Conservation (phyloP, 2,329 filamentous ascomycete species). For the Cercospora brassicicola region DNA sequence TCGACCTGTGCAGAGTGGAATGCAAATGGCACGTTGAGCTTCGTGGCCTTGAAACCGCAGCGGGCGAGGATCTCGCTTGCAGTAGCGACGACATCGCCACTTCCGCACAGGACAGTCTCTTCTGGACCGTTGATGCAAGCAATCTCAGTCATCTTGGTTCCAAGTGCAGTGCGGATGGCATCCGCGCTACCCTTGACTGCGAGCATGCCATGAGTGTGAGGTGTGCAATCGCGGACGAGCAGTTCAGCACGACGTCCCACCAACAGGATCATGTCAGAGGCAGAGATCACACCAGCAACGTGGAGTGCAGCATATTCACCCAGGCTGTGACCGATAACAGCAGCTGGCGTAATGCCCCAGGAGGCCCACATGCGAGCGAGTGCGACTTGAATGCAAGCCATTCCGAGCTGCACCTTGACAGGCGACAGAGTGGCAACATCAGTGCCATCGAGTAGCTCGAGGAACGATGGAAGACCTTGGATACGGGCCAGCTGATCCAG, state of each 20-base stretch:
- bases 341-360: slow-evolving; percentile 56
- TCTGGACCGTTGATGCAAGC: slow-evolving; percentile 75
- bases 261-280: slow-evolving; percentile 69
- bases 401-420: slow-evolving; percentile 54
- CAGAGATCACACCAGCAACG: slow-evolving; percentile 68
- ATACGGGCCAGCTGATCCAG: slow-evolving; percentile 50
- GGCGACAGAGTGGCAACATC: slow-evolving; percentile 54
- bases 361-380: slow-evolving; percentile 55
- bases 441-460: slow-evolving; percentile 51
- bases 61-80: slow-evolving; percentile 52
- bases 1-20: slow-evolving; percentile 68
- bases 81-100: slow-evolving; percentile 59
- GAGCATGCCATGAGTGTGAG: slow-evolving; percentile 67
- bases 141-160: slow-evolving; percentile 53
- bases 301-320: slow-evolving; percentile 74
- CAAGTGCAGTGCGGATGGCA: slow-evolving; percentile 55
- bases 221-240: slow-evolving; percentile 63
- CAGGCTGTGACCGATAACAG: slow-evolving; percentile 60
- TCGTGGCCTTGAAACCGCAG: slow-evolving; percentile 60
- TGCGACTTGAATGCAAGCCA: slow-evolving; percentile 55
- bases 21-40: slow-evolving; percentile 65
- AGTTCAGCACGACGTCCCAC: slow-evolving; percentile 68
- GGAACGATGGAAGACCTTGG: slow-evolving; percentile 52
- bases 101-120: slow-evolving; percentile 72
- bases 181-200: slow-evolving; percentile 56